Evolutionary conservation across 2,329 filamentous ascomycete species (phyloP).

Genomic region (Neopestalotiopsis rosae): DNA sequence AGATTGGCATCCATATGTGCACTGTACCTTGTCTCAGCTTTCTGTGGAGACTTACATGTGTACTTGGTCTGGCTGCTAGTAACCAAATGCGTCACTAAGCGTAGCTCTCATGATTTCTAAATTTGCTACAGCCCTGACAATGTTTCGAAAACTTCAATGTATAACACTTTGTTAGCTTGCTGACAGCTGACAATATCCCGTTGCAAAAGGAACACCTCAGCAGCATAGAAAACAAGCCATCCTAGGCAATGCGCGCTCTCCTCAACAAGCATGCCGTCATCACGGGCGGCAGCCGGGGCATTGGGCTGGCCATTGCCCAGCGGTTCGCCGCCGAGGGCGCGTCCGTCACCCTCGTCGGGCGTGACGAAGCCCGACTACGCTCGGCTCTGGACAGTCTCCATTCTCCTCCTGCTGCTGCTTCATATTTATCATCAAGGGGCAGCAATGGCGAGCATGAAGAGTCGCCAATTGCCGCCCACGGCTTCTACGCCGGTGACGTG

Average conservation of each 20-base stretch:
- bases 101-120: no score
- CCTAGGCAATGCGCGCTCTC: conserved; percentile 37
- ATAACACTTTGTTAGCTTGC: no score
- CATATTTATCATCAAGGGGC: no score
- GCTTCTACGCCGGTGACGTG: conserved; percentile 29
- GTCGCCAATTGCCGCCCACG: conserved; percentile 20
- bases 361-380: conserved; percentile 53
- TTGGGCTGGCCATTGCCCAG: conserved; percentile 70
- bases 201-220: neutral
- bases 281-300: conserved; percentile 74
- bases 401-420: neutral
- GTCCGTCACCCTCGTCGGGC: conserved; percentile 64
- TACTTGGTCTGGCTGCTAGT: no score
- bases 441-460: conserved; percentile 19
- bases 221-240: no score
- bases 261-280: conserved; percentile 61
- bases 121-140: no score
- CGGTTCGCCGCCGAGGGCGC: conserved; percentile 70
- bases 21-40: no score
- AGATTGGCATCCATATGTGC: no score
- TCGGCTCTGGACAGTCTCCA: conserved; percentile 42
- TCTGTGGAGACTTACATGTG: no score
- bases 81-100: no score
- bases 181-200: neutral
- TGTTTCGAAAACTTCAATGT: no score